A percentile compares a stretch with the other conserved stretches of the same genome.
phyloP scores from a whole-genome alignment of 495 filamentous ascomycete genomes.

The Tricharina praecox region DNA sequence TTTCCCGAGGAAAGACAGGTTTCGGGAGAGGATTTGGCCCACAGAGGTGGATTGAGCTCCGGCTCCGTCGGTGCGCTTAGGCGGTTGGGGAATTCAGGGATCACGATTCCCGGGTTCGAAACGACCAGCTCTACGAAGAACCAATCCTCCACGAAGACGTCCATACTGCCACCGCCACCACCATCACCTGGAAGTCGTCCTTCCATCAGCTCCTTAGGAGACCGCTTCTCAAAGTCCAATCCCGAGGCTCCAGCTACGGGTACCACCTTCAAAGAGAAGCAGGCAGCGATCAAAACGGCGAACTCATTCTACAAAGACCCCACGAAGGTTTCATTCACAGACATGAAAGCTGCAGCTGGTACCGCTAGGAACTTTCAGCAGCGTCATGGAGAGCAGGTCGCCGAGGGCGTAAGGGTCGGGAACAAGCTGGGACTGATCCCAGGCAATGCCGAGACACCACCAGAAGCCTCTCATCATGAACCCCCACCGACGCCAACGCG shows the following conservation, averaged over 20 bases:
- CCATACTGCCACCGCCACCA: slow-evolving; percentile 7
- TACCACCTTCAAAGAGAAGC: slow-evolving; percentile 46
- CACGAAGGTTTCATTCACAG: slow-evolving; percentile 39
- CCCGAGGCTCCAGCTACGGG: slow-evolving; percentile 32
- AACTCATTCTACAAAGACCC: slow-evolving; percentile 39
- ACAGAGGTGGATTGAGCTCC: slow-evolving; percentile 12
- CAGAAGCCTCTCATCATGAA: not conserved
- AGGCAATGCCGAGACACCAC: not conserved
- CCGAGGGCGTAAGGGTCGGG: slow-evolving; percentile 44
- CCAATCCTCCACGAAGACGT: slow-evolving; percentile 4
- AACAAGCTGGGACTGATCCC: slow-evolving; percentile 26
- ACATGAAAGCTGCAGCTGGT: slow-evolving; percentile 38
- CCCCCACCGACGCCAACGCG: not conserved
- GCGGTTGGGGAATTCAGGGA: slow-evolving; percentile 55
- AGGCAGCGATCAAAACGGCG: slow-evolving; percentile 42
- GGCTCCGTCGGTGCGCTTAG: slow-evolving; percentile 15
- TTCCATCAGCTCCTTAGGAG: slow-evolving; percentile 11
- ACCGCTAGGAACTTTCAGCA: slow-evolving; percentile 58
- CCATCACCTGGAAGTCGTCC: slow-evolving; percentile 5
- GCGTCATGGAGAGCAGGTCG: slow-evolving; percentile 53
- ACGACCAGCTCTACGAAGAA: slow-evolving; percentile 31
- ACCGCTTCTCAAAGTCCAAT: slow-evolving; percentile 45
- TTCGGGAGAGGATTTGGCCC: slow-evolving; percentile 6
- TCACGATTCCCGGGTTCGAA: slow-evolving; percentile 66
- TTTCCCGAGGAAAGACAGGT: slow-evolving; percentile 35